A percentile compares a stretch with the other conserved stretches of the same genome.
These are phyloP conservation scores for Colletotrichum siamense DNA, from an alignment of 2,329 filamentous ascomycete genomes.

Conservation along the genomic window DNA sequence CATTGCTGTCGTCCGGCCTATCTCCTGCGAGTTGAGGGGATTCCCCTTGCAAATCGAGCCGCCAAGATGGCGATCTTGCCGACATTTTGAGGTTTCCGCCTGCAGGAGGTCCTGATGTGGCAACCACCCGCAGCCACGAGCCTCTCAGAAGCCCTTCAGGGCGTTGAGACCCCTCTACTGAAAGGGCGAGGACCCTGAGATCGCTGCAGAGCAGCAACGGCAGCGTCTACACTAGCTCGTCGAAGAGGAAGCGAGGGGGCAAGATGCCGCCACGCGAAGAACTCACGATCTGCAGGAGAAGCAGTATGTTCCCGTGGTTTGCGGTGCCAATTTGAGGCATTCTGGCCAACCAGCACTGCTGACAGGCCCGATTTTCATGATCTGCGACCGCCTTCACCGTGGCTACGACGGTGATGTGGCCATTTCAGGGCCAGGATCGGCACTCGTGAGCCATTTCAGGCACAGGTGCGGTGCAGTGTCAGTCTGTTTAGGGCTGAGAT, in stretches of 20 bases:
- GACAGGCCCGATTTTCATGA: not conserved
- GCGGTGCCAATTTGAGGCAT: not conserved
- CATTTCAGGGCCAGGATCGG: not conserved
- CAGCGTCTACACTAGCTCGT: not conserved
- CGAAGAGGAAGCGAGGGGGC: not conserved
- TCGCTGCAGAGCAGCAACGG: not conserved
- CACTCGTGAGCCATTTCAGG: not conserved
- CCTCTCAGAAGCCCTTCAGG: not conserved
- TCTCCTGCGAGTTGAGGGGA: not conserved
- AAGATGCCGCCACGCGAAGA: not conserved
- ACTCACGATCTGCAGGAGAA: not conserved
- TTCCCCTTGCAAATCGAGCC: not conserved
- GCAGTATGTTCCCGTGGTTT: too few relatives aligned
- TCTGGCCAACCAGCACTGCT: not conserved
- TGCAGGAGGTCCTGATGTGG: not conserved
- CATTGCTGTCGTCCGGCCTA: not conserved
- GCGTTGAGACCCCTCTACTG: not conserved
- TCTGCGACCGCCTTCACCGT: not conserved
- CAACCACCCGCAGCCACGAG: not conserved
- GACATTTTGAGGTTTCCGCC: not conserved
- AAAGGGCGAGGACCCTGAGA: not conserved
- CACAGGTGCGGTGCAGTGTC: not conserved
- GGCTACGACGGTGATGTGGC: not conserved
- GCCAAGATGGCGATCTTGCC: not conserved
- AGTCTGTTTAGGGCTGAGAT: not conserved